A percentile compares a stretch with the other conserved stretches of the same genome.
Evolutionary conservation across 2,329 filamentous ascomycete species (phyloP).

Genomic region (Fusarium pininemorale): DNA sequence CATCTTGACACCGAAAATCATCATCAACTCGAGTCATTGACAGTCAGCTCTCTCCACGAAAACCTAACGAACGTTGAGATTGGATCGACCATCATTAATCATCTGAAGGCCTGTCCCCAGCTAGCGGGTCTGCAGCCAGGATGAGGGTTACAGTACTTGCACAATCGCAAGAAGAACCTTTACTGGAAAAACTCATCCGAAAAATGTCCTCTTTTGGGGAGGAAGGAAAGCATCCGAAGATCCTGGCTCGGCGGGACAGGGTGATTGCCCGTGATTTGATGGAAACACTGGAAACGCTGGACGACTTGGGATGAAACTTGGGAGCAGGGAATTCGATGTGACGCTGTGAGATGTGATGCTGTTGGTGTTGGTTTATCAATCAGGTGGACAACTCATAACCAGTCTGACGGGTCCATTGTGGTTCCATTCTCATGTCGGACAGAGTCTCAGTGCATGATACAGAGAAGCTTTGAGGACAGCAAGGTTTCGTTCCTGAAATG

Average conservation of each 20-base stretch:
- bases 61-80: constrained; percentile 31
- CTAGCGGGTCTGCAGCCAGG: constrained; percentile 1
- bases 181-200: constrained; percentile 29
- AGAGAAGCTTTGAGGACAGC: background rate
- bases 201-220: background rate
- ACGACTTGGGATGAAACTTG: constrained; percentile 34
- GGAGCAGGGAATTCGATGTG: background rate
- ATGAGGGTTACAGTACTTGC: constrained; percentile 1
- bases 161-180: constrained; percentile 16
- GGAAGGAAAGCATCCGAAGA: constrained; percentile 29
- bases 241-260: constrained; percentile 15
- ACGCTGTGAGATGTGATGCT: background rate
- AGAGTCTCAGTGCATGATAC: background rate
- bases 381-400: background rate
- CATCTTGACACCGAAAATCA: background rate
- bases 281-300: constrained; percentile 21
- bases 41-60: background rate
- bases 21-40: constrained; percentile 19
- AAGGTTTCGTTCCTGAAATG: background rate
- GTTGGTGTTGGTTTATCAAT: constrained; percentile 3
- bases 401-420: constrained; percentile 8
- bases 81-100: constrained; percentile 3
- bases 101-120: constrained; percentile 12
- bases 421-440: constrained; percentile 6
- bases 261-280: background rate